These are phyloP conservation scores for Podospora pseudopauciseta DNA, from an alignment of 495 filamentous ascomycete species.

Conservation along the genomic window DNA sequence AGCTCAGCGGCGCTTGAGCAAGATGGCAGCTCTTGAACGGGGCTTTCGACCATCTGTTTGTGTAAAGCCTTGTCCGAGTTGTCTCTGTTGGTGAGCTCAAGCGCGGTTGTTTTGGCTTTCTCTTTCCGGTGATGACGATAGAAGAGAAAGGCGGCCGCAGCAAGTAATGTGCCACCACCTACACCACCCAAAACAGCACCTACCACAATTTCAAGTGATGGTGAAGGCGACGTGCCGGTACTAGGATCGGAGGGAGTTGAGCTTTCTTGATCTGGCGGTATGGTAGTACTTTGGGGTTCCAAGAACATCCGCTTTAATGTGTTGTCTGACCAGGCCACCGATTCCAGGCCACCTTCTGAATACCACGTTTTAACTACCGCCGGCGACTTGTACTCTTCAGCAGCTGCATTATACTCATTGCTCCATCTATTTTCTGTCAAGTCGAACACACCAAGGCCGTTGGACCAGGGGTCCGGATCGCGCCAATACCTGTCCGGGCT, in stretches of 20 bases:
- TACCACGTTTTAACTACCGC: constrained; percentile 34
- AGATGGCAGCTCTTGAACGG: neutral
- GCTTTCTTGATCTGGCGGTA: too few species aligned
- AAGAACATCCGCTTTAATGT: constrained; percentile 26
- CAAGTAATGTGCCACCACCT: too few species aligned
- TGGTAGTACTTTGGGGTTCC: neutral
- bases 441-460: constrained; percentile 42
- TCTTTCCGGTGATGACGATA: too few species aligned
- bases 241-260: too few species aligned
- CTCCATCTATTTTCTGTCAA: constrained; percentile 37
- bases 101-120: too few species aligned
- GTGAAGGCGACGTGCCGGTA: too few species aligned
- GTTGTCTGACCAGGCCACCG: constrained; percentile 27
- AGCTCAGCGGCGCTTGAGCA: neutral
- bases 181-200: too few species aligned
- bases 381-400: constrained; percentile 35
- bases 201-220: too few species aligned
- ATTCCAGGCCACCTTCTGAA: constrained; percentile 26
- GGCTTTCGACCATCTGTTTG: neutral
- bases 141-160: too few species aligned
- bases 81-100: too few species aligned
- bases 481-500: constrained; percentile 16
- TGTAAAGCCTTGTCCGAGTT: neutral
- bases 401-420: constrained; percentile 36
- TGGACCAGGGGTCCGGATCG: constrained; percentile 37